Evolutionary conservation across 371 early-diverging fungal genomes (phyloP).

Genomic region (Mortierella sp.): DNA sequence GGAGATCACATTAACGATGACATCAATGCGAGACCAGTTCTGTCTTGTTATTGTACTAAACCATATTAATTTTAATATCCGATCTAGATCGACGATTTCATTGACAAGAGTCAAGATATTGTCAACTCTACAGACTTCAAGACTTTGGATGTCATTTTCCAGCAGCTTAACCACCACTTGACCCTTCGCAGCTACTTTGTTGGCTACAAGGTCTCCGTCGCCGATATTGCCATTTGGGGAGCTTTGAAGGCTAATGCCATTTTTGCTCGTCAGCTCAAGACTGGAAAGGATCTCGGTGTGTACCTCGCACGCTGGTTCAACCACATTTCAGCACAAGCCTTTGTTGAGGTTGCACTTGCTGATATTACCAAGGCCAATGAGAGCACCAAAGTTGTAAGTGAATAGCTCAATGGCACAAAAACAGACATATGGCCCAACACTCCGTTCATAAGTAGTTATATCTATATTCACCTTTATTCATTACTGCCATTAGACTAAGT

Average conservation of each 20-base stretch:
- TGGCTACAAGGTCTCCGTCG: slow-evolving; percentile 83
- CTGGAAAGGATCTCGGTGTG: slow-evolving; percentile 76
- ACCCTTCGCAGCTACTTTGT: slow-evolving; percentile 85
- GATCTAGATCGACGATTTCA: slow-evolving; percentile 72
- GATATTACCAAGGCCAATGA: slow-evolving; percentile 63
- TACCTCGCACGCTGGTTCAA: slow-evolving; percentile 90
- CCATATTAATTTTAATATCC: background rate
- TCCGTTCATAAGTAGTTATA: background rate
- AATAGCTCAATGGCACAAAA: background rate
- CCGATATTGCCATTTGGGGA: slow-evolving; percentile 92
- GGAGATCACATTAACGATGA: background rate
- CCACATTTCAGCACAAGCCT: slow-evolving; percentile 75
- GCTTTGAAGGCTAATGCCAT: slow-evolving; percentile 86
- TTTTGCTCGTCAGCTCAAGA: slow-evolving; percentile 84
- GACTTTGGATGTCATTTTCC: slow-evolving; percentile 74
- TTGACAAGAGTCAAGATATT: slow-evolving; percentile 73
- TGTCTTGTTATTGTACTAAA: background rate
- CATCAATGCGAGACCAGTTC: background rate
- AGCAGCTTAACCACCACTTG: slow-evolving; percentile 81
- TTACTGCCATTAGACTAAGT: slow-evolving; percentile 56
- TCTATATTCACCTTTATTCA: background rate
- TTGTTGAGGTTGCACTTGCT: slow-evolving; percentile 64
- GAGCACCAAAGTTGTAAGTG: slow-evolving; percentile 44
- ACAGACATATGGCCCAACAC: background rate
- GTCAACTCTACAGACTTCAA: slow-evolving; percentile 79